Evolutionary conservation across 2,329 filamentous ascomycete species (phyloP).

Genomic region (Fusarium mundagurra): DNA sequence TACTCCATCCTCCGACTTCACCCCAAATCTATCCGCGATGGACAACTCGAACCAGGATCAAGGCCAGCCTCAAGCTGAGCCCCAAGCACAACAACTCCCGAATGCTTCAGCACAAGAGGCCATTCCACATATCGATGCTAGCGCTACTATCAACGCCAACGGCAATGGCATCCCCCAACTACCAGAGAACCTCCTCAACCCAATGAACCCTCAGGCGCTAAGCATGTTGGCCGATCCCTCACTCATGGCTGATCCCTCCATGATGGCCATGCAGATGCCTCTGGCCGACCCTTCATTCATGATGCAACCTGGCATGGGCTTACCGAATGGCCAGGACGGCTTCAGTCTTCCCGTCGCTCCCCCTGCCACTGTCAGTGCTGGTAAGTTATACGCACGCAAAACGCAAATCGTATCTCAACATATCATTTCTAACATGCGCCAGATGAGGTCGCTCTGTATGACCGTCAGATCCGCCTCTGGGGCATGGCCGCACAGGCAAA

Average conservation of each 20-base stretch:
- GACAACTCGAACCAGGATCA: slow-evolving; percentile 33
- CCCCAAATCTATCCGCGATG: slow-evolving; percentile 16
- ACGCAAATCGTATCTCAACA: neutral
- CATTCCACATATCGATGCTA: slow-evolving; percentile 17
- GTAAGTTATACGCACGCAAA: slow-evolving; percentile 36
- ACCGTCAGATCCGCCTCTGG: slow-evolving; percentile 97
- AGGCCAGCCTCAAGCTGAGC: slow-evolving; percentile 32
- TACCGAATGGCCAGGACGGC: slow-evolving; percentile 46
- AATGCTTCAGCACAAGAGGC: slow-evolving; percentile 6
- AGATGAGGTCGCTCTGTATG: slow-evolving; percentile 98
- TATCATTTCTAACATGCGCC: slow-evolving; percentile 18
- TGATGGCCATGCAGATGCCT: slow-evolving; percentile 41
- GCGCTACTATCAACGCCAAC: slow-evolving; percentile 18
- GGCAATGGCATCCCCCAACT: slow-evolving; percentile 36
- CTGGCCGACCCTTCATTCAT: slow-evolving; percentile 42
- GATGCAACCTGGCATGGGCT: slow-evolving; percentile 45
- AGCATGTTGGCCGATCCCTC: slow-evolving; percentile 38
- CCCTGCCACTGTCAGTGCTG: slow-evolving; percentile 47
- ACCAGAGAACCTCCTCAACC: slow-evolving; percentile 30
- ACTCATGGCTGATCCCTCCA: slow-evolving; percentile 41
- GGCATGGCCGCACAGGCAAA: slow-evolving; percentile 94
- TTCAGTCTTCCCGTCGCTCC: slow-evolving; percentile 31
- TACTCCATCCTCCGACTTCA: neutral
- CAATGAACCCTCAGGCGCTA: slow-evolving; percentile 40
- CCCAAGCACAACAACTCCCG: slow-evolving; percentile 32